Conservation (phyloP, 2,329 filamentous ascomycete genomes). For the Penicillium glabrum region DNA sequence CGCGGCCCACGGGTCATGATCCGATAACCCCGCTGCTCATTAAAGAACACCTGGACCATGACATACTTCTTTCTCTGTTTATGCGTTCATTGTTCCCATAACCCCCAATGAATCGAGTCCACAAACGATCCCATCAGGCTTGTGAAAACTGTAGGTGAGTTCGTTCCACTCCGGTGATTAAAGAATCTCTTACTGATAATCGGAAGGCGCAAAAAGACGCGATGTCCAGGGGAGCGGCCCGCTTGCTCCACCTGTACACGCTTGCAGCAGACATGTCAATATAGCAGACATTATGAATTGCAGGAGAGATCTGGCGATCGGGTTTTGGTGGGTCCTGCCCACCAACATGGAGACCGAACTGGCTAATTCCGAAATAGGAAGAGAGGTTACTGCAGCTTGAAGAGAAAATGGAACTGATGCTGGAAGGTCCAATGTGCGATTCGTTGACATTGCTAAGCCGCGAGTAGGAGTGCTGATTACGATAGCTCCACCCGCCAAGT, state of each 20-base stretch:
- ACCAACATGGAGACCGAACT: background rate
- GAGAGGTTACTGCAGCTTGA: slow-evolving; percentile 51
- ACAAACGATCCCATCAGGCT: slow-evolving; percentile 18
- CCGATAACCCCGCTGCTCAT: slow-evolving; percentile 16
- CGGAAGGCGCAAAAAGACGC: slow-evolving; percentile 50
- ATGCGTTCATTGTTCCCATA: background rate
- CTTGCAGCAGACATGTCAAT: slow-evolving; percentile 50
- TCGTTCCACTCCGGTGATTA: slow-evolving; percentile 32
- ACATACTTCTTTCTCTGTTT: background rate
- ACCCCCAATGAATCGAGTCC: slow-evolving; percentile 15
- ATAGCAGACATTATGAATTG: slow-evolving; percentile 31
- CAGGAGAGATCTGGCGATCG: slow-evolving; percentile 38
- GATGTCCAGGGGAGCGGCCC: slow-evolving; percentile 53
- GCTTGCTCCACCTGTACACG: slow-evolving; percentile 52
- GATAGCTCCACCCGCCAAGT: slow-evolving; percentile 9
- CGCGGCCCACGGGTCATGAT: slow-evolving; percentile 6
- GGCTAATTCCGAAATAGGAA: slow-evolving; percentile 34
- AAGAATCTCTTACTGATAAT: background rate
- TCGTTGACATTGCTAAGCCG: background rate
- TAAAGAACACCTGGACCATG: background rate
- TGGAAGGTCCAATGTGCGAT: slow-evolving; percentile 43
- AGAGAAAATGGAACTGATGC: slow-evolving; percentile 52
- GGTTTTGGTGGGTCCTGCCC: slow-evolving; percentile 27
- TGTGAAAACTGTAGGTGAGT: slow-evolving; percentile 21
- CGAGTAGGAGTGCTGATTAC: slow-evolving; percentile 3